Base-by-base conservation (phyloP, 202 grass and related monocot species). In the Carex arenaria region DNA sequence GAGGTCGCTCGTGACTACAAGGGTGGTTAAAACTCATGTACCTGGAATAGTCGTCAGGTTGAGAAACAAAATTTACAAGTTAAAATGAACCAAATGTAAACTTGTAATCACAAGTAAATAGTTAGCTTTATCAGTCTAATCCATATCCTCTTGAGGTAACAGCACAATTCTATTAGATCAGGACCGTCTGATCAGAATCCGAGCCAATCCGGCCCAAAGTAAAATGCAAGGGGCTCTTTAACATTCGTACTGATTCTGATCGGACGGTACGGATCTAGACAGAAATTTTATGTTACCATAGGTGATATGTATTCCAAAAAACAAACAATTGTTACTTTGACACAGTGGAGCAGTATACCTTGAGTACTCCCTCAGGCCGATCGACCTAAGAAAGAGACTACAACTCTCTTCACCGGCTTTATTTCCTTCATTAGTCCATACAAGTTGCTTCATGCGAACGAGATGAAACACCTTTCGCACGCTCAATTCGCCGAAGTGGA, bases 381-480 rank as follows among this genome's bases (percentile, higher is more conserved):
- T 91, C 61, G 95, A 91, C 28, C 85, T 86, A 34, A 98, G 93
- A 64, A 98, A 95, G 63, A 98, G 55, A 56, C 86, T 87, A 72
- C 95, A 98, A 47, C 95, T 95, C 86, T 93, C 95, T 85, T 98
- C 95, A 0, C 84, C 93, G 55, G 60, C 88, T 10, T 72, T 90
- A 57, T 95, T 95, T 0, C 93, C 93, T 32, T 95, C 95, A 7
- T 93, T 95, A 51, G 85, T 93, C 95, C 93, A 95, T 78, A 98
- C 67, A 2, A 98, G 91, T 54, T 98, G 95, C 83, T 98, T 98
- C 91, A 98, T 92, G 1, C 88, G 92, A 68, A 98, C 92, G 17
- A 93, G 89, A 31, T 98, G 95, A 83, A 98, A 98, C 13, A 98
- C 93, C 84, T 98, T 98, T 61, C 95, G 92, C 22, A 95, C 95